Percentiles rank a stretch among this genome's conserved stretches.
phyloP scores from a whole-genome alignment of 352 stramenopile genomes.

The Pelagophyceae sp. region DNA sequence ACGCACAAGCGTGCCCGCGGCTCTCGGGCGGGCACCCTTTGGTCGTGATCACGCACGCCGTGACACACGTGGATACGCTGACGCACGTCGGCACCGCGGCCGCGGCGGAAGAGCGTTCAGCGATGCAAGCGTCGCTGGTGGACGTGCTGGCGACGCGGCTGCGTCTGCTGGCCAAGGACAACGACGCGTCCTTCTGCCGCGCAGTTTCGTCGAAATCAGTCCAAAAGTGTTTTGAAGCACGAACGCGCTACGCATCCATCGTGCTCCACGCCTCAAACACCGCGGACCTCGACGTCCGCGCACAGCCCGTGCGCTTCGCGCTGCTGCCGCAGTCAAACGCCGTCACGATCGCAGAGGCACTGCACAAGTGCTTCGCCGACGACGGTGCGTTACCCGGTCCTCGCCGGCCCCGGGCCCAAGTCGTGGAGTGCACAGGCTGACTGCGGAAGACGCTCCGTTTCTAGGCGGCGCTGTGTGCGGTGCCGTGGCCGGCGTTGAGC shows the following conservation, averaged over 20 bases:
- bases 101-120: too few species aligned
- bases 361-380: not conserved
- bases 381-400: not conserved
- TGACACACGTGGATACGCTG: not conserved
- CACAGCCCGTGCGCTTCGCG: not conserved
- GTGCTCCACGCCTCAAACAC: too few species aligned
- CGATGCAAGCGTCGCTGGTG: too few species aligned
- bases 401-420: too few species aligned
- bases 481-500: too few species aligned
- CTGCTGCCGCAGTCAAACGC: not conserved
- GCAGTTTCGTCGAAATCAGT: not conserved
- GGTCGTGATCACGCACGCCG: not conserved
- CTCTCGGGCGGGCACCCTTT: conserved; percentile 6
- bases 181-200: not conserved
- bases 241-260: conserved; percentile 5
- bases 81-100: not conserved
- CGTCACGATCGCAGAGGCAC: not conserved
- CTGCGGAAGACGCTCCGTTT: too few species aligned
- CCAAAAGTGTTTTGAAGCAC: not conserved
- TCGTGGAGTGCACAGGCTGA: too few species aligned
- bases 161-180: not conserved
- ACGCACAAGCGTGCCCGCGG: not conserved
- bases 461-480: too few species aligned
- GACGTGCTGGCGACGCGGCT: not conserved
- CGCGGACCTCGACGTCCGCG: not conserved